Evolutionary conservation across 208 protist species (phyloP).

Genomic region (Acanthamoeba castellanii): DNA sequence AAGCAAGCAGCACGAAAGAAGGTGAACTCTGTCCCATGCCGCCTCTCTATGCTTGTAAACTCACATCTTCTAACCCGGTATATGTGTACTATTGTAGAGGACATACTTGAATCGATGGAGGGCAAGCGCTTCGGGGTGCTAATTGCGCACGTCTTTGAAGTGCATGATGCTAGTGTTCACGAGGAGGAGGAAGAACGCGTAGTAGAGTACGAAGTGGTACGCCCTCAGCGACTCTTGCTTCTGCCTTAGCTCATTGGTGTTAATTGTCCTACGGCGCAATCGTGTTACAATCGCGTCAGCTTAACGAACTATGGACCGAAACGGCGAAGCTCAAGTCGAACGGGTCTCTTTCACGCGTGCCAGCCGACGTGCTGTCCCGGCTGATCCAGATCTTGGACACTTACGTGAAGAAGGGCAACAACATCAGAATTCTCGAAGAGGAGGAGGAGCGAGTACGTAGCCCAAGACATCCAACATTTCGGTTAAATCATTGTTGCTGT

Average conservation of each 20-base stretch:
- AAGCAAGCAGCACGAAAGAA: constrained; percentile 6
- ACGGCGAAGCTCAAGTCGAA: constrained; percentile 71
- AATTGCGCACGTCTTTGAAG: constrained; percentile 35
- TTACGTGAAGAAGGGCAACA: constrained; percentile 59
- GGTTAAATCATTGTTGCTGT: not conserved
- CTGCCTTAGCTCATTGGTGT: not conserved
- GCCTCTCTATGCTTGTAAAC: not conserved
- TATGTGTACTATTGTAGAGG: constrained; percentile 1
- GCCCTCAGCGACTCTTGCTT: not conserved
- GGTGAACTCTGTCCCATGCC: not conserved
- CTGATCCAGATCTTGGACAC: constrained; percentile 47
- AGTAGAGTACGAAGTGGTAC: constrained; percentile 39
- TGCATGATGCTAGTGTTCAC: constrained; percentile 36
- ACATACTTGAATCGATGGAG: constrained; percentile 64
- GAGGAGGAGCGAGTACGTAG: constrained; percentile 54
- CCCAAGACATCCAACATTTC: not conserved
- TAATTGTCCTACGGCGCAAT: not conserved
- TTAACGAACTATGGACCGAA: constrained; percentile 69
- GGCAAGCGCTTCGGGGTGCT: constrained; percentile 69
- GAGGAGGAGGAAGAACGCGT: not conserved
- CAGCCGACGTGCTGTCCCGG: constrained; percentile 37
- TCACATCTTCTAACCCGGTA: not conserved
- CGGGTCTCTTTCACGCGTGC: constrained; percentile 43
- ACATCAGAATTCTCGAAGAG: constrained; percentile 28
- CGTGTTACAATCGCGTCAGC: not conserved